Evolutionary conservation across 176 grass and related monocot genomes (phyloP).

Genomic region (Luzula sylvatica): DNA sequence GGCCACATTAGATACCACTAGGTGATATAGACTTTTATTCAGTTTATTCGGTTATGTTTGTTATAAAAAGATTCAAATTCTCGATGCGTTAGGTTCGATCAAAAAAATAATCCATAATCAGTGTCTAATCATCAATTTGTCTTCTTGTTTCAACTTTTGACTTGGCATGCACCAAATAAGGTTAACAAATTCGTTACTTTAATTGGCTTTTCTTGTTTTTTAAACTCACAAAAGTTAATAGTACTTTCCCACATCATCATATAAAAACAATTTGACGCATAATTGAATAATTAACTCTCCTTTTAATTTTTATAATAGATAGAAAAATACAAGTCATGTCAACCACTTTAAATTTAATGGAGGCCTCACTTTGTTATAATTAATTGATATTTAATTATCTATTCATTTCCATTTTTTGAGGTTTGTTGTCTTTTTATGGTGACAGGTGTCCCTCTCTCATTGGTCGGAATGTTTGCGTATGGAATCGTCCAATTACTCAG

Average conservation of each 20-base stretch:
- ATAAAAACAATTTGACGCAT: not conserved
- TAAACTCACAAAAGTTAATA: constrained; percentile 1
- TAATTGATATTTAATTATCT: too few relatives aligned
- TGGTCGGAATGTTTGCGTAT: constrained; percentile 58
- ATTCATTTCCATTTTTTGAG: not conserved
- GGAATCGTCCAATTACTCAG: constrained; percentile 55
- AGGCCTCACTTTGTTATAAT: too few relatives aligned
- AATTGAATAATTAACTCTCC: not conserved
- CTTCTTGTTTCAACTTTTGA: constrained; percentile 3
- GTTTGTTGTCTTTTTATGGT: not conserved
- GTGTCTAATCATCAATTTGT: constrained; percentile 4
- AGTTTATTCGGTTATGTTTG: constrained; percentile 1
- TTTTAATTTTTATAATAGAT: not conserved
- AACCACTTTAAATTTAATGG: too few relatives aligned
- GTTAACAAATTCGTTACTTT: constrained; percentile 17
- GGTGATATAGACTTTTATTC: constrained; percentile 2
- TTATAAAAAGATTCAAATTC: constrained; percentile 12
- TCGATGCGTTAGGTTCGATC: constrained; percentile 14
- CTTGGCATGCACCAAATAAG: constrained; percentile 14
- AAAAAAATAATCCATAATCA: not conserved
- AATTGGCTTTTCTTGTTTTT: not conserved
- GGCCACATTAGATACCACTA: constrained; percentile 8
- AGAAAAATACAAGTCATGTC: too few relatives aligned
- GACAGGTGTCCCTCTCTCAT: constrained; percentile 72
- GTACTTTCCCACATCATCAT: not conserved